Conservation (phyloP, 208 protist species). For the Trypanosomatidae sp. region DNA sequence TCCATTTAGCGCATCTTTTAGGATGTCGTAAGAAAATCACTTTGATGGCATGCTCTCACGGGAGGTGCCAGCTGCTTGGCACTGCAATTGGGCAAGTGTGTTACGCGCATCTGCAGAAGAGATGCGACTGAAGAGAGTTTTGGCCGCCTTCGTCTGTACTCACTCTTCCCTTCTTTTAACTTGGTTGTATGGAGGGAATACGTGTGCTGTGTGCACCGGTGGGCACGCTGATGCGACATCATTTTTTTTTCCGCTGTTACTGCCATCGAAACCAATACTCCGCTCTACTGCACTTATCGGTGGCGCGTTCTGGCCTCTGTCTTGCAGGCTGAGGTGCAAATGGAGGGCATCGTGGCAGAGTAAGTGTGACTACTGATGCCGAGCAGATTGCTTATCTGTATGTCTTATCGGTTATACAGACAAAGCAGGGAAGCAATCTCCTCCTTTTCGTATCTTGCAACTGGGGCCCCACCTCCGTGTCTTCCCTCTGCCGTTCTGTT, state of each 20-base stretch:
- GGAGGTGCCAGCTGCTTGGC: not conserved
- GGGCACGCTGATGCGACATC: not conserved
- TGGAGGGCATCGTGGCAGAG: no score
- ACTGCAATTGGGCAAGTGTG: not conserved
- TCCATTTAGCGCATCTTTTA: not conserved
- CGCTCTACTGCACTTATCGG: not conserved
- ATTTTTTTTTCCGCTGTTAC: not conserved
- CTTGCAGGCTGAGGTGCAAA: not conserved
- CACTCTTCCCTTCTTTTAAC: not conserved
- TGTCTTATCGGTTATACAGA: not conserved
- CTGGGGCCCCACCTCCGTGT: not conserved
- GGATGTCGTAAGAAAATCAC: not conserved
- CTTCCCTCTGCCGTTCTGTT: not conserved
- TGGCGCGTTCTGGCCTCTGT: not conserved
- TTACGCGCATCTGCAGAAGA: not conserved
- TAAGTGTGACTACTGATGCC: not conserved
- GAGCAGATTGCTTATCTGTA: no score
- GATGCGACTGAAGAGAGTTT: no score
- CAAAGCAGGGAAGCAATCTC: not conserved
- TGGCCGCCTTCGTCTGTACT: not conserved
- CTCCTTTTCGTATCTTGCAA: not conserved
- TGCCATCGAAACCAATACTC: not conserved
- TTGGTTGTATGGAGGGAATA: not conserved
- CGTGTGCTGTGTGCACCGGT: not conserved
- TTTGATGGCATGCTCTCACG: not conserved